Evolutionary conservation across 805 yeast species (phyloP), one percentile per base, ranked within the genome.

Genomic region (Dipodascus geniculatus): DNA sequence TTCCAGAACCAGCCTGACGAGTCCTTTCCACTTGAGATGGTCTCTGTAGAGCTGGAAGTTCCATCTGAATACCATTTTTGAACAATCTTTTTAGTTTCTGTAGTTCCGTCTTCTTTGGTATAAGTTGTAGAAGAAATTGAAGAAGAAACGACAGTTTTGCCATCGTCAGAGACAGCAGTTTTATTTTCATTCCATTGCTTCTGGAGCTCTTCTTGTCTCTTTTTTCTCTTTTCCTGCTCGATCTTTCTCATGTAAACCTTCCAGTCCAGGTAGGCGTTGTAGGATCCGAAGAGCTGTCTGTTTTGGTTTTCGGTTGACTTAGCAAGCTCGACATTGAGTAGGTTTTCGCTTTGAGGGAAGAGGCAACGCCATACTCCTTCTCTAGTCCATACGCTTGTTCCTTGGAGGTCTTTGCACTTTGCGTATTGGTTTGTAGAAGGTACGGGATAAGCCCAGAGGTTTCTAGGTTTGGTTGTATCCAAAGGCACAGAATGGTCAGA

Each of bases 311-410:
- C 38, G 9, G 51, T 16, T 19, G 6, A 3, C 16, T 16, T n/a
- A 4, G 33, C 42, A n/a, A 42, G 38, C 31, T 44, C 38, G 17
- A 68, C 55, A 58, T 54, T 33, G 52, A 55, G 42, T 16, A 38
- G 14, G 20, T 38, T 38, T 17, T 14, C 44, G 14, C 57, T 53
- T 17, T 74, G 74, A 11, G 96, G 96, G 66, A 90, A 84, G 48
- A 91, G 70, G 69, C 98, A 91, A 63, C 90, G 78, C 96, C 97
- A 91, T 66, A 81, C 78, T 0, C 97, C 98, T 20, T 76, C 73
- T 38, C 78, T 70, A 64, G 88, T 95, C 96, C 96, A 91, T 11
- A 81, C 82, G 0, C 88, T 78, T 3, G 76, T 69, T 2, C 99
- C 98, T 6, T 80, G 70, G 38, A 75, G 69, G 20, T 77, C 77